These are phyloP conservation scores for Moelleriella libera DNA, from an alignment of 2,329 filamentous ascomycete genomes.

Conservation along the genomic window DNA sequence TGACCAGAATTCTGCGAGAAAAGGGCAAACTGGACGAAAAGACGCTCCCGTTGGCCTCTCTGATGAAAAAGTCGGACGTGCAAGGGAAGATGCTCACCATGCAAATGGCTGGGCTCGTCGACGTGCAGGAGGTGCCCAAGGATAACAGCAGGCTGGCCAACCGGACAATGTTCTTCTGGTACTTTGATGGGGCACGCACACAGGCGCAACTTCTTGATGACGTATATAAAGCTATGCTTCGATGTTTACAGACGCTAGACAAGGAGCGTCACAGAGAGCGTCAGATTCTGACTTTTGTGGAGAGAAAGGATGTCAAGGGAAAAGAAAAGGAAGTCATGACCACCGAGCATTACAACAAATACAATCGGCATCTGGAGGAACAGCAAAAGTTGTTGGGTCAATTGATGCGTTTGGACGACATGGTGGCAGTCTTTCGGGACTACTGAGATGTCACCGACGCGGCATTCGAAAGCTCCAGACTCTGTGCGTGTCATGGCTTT, in stretches of 20 bases:
- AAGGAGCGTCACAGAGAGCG: constrained; percentile 60
- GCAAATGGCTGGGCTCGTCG: constrained; percentile 73
- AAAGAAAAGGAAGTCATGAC: constrained; percentile 71
- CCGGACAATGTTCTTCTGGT: constrained; percentile 84
- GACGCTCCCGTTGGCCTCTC: constrained; percentile 61
- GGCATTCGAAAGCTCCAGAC: background rate
- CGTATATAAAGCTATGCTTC: constrained; percentile 79
- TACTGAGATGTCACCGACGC: constrained; percentile 30
- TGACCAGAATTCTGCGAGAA: constrained; percentile 73
- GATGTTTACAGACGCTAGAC: constrained; percentile 66
- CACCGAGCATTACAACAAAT: constrained; percentile 54
- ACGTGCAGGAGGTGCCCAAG: constrained; percentile 87
- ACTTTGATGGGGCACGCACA: constrained; percentile 66
- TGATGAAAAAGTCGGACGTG: constrained; percentile 76
- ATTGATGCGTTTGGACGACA: constrained; percentile 66
- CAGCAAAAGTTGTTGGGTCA: constrained; percentile 66
- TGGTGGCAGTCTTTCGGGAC: constrained; percentile 73
- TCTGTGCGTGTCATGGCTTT: too few relatives aligned
- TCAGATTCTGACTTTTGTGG: constrained; percentile 64
- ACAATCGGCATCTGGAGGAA: constrained; percentile 44
- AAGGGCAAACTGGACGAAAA: constrained; percentile 96
- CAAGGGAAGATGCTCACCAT: constrained; percentile 74
- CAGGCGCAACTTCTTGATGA: constrained; percentile 60
- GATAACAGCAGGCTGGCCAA: constrained; percentile 71
- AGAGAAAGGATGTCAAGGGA: constrained; percentile 74